Conservation (phyloP, 257 asterid genomes). For the Nemophila menziesii region DNA sequence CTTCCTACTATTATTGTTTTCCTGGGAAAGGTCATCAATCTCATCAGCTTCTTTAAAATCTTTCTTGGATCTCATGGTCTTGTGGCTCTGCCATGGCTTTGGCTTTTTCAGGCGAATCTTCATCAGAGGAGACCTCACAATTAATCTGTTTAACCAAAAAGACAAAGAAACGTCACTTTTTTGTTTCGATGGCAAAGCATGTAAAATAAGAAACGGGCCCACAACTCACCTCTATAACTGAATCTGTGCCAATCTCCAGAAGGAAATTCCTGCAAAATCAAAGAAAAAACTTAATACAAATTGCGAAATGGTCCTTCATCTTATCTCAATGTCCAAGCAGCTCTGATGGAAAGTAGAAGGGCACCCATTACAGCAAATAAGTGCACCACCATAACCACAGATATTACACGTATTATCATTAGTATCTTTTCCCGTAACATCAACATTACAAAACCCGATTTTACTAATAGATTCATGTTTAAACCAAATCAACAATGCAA, state of each 20-base stretch:
- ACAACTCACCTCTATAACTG: too few species aligned
- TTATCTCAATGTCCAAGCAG: conserved; percentile 72
- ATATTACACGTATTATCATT: conserved; percentile 85
- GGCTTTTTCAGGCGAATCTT: too few species aligned
- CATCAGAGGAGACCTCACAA: too few species aligned
- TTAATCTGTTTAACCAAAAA: too few species aligned
- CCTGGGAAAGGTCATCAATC: too few species aligned
- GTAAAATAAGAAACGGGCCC: too few species aligned
- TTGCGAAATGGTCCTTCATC: conserved; percentile 1
- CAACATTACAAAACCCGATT: conserved; percentile 46
- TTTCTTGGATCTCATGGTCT: too few species aligned
- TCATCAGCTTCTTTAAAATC: too few species aligned
- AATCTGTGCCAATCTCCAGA: conserved; percentile 87
- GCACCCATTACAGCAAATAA: conserved; percentile 91
- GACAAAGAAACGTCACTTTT: too few species aligned
- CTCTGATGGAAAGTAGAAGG: conserved; percentile 91
- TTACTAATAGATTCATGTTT: conserved; percentile 37
- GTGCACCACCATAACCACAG: conserved; percentile 96
- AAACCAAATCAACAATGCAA: conserved; percentile 66
- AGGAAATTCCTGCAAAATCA: conserved; percentile 42
- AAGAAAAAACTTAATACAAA: neutral
- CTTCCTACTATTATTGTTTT: too few species aligned
- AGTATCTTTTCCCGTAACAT: conserved; percentile 75
- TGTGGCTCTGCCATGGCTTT: too few species aligned
- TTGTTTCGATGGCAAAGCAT: too few species aligned